phyloP scores from a whole-genome alignment of 2,329 filamentous ascomycete genomes.

The Monilinia fructicola region DNA sequence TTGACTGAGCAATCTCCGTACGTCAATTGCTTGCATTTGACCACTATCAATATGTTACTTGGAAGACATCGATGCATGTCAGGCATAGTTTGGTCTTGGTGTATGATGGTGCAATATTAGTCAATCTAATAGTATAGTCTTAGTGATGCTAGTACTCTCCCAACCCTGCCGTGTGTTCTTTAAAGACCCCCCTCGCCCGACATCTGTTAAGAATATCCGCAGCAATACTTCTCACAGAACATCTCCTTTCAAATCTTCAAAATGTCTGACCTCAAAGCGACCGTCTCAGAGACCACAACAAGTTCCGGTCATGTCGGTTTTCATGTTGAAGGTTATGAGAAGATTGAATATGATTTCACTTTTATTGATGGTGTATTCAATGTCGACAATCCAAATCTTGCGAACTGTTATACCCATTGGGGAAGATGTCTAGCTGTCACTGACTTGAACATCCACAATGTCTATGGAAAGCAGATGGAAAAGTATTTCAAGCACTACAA shows the following conservation, averaged over 20 bases:
- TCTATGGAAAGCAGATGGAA: slow-evolving; percentile 66
- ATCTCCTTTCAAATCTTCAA: slow-evolving; percentile 28
- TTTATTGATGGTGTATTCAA: slow-evolving; percentile 71
- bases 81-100: slow-evolving; percentile 9
- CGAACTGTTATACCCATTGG: slow-evolving; percentile 65
- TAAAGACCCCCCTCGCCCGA: slow-evolving; percentile 5
- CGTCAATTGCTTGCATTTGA: slow-evolving; percentile 16
- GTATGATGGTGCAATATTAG: slow-evolving; percentile 14
- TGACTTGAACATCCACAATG: slow-evolving; percentile 67
- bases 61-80: not conserved
- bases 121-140: slow-evolving; percentile 12
- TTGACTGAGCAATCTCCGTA: slow-evolving; percentile 10
- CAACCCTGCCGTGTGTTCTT: not conserved
- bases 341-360: slow-evolving; percentile 73
- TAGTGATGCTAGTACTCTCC: not conserved
- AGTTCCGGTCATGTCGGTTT: slow-evolving; percentile 50
- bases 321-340: slow-evolving; percentile 71
- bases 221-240: not conserved
- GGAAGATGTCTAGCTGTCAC: slow-evolving; percentile 66
- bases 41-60: slow-evolving; percentile 15
- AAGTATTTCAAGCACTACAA: slow-evolving; percentile 65
- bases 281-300: slow-evolving; percentile 59
- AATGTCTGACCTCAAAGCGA: slow-evolving; percentile 71
- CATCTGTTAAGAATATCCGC: not conserved
- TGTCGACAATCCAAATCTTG: slow-evolving; percentile 57